phyloP scores from a whole-genome alignment of 1,139 yeast species.

The Geotrichum aggregatum region DNA sequence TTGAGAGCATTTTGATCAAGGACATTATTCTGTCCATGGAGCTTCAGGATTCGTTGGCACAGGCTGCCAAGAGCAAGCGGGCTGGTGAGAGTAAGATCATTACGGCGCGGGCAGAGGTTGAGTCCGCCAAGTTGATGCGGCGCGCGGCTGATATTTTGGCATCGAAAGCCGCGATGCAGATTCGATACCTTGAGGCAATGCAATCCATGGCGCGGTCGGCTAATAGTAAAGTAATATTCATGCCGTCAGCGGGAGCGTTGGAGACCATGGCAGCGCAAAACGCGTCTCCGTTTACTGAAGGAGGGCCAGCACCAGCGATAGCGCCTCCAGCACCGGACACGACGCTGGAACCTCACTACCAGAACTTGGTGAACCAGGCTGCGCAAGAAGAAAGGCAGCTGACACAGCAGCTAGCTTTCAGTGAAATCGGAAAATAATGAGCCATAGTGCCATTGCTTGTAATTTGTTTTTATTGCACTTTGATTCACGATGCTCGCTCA shows the following conservation, averaged over 20 bases:
- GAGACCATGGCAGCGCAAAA: constrained; percentile 34
- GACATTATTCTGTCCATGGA: constrained; percentile 56
- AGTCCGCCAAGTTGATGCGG: constrained; percentile 71
- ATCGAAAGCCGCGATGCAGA: constrained; percentile 75
- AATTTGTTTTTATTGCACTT: not conserved
- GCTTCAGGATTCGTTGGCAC: constrained; percentile 60
- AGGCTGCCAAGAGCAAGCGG: constrained; percentile 74
- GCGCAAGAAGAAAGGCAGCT: constrained; percentile 1
- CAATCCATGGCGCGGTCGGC: constrained; percentile 65
- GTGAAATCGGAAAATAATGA: not conserved
- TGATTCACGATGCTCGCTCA: no score
- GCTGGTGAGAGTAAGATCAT: constrained; percentile 76
- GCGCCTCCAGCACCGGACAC: not conserved
- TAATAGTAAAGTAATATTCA: constrained; percentile 64
- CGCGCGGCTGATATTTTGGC: constrained; percentile 75
- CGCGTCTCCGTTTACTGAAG: not conserved
- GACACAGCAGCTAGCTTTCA: not conserved
- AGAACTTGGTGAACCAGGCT: constrained; percentile 7
- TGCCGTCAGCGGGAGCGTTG: constrained; percentile 52
- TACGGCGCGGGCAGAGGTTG: constrained; percentile 73
- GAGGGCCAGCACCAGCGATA: no score
- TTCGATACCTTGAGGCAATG: constrained; percentile 75
- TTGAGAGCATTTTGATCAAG: constrained; percentile 66
- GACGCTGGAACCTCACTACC: constrained; percentile 6
- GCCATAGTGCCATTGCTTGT: no score